These are phyloP conservation scores for Speleostelium caveatum DNA, from an alignment of 78 protist genomes.

Conservation along the genomic window DNA sequence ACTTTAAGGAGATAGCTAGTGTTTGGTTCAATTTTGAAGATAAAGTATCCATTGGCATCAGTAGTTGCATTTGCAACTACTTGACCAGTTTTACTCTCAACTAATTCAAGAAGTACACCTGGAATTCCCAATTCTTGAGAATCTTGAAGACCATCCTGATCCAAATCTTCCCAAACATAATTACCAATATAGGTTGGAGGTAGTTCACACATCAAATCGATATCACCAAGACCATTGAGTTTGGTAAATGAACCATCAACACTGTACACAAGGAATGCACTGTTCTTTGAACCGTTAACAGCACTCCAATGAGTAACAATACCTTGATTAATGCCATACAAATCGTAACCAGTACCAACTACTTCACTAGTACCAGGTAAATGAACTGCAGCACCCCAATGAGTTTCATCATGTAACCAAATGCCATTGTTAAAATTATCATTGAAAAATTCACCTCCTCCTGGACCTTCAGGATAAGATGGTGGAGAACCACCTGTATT, in stretches of 20 bases:
- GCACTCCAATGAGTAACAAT: conserved; percentile 1
- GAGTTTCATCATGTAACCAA: conserved; percentile 60
- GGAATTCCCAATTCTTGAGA: conserved; percentile 15
- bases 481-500: neutral
- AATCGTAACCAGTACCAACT: conserved; percentile 33
- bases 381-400: conserved; percentile 15
- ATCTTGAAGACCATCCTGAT: conserved; percentile 27
- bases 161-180: conserved; percentile 29
- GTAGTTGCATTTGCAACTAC: neutral
- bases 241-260: conserved; percentile 1
- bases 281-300: neutral
- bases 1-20: neutral
- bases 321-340: conserved; percentile 10
- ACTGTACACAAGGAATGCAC: neutral
- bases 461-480: conserved; percentile 29
- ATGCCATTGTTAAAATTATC: conserved; percentile 4
- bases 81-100: too few species aligned
- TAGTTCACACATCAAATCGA: conserved; percentile 10
- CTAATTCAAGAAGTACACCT: neutral
- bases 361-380: conserved; percentile 43
- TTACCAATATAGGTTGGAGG: conserved; percentile 41
- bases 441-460: conserved; percentile 46
- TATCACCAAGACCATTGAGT: conserved; percentile 51
- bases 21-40: neutral
- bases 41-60: neutral